Conservation (phyloP, 441 rosid species). For the Pelargonium hybrid region DNA sequence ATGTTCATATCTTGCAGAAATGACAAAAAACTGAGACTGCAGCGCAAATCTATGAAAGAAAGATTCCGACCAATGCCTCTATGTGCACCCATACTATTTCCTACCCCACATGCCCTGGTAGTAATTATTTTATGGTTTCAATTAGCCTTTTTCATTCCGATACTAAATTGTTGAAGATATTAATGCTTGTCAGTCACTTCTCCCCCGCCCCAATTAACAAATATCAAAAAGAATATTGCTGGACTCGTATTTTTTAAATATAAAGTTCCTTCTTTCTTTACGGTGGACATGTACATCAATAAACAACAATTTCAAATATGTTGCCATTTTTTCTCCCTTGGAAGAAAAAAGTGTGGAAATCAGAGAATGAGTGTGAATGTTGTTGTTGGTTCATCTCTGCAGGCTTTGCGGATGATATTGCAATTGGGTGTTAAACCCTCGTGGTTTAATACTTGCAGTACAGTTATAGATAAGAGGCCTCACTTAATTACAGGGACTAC, state of each 20-base stretch:
- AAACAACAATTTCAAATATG: constrained; percentile 4
- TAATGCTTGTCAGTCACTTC: neutral
- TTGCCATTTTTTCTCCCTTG: neutral
- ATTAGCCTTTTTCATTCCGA: neutral
- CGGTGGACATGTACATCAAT: neutral
- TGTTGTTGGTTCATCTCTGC: constrained; percentile 21
- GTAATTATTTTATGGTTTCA: constrained; percentile 11
- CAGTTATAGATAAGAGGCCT: constrained; percentile 59
- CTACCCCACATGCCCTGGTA: constrained; percentile 93
- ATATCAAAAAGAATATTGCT: neutral
- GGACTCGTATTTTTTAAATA: neutral
- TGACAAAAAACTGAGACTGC: constrained; percentile 46
- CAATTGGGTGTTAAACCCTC: constrained; percentile 93
- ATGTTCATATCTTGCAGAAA: constrained; percentile 35
- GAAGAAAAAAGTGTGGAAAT: constrained; percentile 10
- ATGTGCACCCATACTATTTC: constrained; percentile 74
- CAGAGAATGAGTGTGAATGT: constrained; percentile 11
- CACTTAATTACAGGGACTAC: constrained; percentile 69
- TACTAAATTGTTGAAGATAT: neutral
- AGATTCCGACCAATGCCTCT: constrained; percentile 93
- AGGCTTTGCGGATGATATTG: constrained; percentile 94
- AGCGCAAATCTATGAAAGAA: constrained; percentile 48
- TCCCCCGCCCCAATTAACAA: neutral
- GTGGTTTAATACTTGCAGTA: constrained; percentile 88
- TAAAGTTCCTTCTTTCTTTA: neutral